Conservation (phyloP, 768 basidiomycete species). For the Hemileccinum impolitum region DNA sequence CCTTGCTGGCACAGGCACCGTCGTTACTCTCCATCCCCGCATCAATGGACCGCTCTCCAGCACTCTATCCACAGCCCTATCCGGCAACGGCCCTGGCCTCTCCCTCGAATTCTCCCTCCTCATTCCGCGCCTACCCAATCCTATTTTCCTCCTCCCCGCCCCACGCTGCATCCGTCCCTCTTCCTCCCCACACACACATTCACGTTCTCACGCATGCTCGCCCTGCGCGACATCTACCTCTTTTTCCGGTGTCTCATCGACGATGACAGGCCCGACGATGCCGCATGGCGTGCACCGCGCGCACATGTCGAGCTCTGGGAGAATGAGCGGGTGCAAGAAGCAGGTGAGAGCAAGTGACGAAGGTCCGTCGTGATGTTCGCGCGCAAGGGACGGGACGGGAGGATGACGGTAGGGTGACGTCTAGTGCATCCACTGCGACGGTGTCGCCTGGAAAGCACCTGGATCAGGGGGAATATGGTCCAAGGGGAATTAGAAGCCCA, state of each 20-base stretch:
- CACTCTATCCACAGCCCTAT: neutral
- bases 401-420: neutral
- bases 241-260: constrained; percentile 44
- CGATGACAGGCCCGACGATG: constrained; percentile 62
- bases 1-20: constrained; percentile 16
- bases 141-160: neutral
- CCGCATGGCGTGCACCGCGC: constrained; percentile 61
- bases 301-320: constrained; percentile 74
- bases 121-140: constrained; percentile 6
- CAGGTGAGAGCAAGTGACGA: constrained; percentile 1
- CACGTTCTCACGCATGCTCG: constrained; percentile 13
- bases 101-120: constrained; percentile 12
- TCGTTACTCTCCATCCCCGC: constrained; percentile 12
- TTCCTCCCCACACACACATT: constrained; percentile 8
- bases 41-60: constrained; percentile 3
- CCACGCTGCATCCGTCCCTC: neutral
- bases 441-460: too few species aligned
- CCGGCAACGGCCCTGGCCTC: constrained; percentile 14
- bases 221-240: constrained; percentile 29
- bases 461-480: constrained; percentile 30
- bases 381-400: constrained; percentile 13
- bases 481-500: constrained; percentile 34
- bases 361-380: constrained; percentile 2
- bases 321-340: constrained; percentile 54
- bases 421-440: neutral